phyloP scores from a whole-genome alignment of 2,329 filamentous ascomycete genomes.

The Microthyrium microscopicum region DNA sequence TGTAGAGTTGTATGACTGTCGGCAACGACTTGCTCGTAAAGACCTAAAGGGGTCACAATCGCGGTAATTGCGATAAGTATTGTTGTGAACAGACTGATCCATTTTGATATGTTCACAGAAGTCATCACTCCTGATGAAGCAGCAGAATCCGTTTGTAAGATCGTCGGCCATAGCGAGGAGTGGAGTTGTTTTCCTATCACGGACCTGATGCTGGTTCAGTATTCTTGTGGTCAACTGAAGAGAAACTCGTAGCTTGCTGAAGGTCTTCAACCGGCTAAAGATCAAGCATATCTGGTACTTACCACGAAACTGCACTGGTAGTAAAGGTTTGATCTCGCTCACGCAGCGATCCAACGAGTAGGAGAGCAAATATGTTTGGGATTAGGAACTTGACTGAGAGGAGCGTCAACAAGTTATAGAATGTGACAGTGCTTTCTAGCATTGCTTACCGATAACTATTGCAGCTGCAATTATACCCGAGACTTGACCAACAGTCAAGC shows the following conservation, averaged over 20 bases:
- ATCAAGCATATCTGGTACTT: no score
- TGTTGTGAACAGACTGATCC: slow-evolving; percentile 15
- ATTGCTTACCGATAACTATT: slow-evolving; percentile 17
- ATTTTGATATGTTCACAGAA: slow-evolving; percentile 13
- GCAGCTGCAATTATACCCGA: slow-evolving; percentile 25
- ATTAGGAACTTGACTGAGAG: slow-evolving; percentile 22
- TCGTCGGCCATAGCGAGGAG: slow-evolving; percentile 25
- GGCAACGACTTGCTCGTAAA: slow-evolving; percentile 24
- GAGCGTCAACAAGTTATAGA: slow-evolving; percentile 4
- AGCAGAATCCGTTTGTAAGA: slow-evolving; percentile 24
- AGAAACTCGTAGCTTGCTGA: no score
- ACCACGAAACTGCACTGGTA: no score
- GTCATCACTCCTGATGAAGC: slow-evolving; percentile 17
- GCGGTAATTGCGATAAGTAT: slow-evolving; percentile 24
- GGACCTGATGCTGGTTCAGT: slow-evolving; percentile 22
- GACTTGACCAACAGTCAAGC: slow-evolving; percentile 21
- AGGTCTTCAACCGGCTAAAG: no score
- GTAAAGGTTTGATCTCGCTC: no score
- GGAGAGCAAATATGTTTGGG: slow-evolving; percentile 21
- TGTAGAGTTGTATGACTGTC: slow-evolving; percentile 8
- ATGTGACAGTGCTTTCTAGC: neutral
- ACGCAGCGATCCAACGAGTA: no score
- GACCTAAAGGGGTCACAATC: slow-evolving; percentile 30
- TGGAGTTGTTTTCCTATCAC: slow-evolving; percentile 22
- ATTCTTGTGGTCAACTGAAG: no score